phyloP scores from a whole-genome alignment of 345 rosid genomes.

The Nasturtium officinale region DNA sequence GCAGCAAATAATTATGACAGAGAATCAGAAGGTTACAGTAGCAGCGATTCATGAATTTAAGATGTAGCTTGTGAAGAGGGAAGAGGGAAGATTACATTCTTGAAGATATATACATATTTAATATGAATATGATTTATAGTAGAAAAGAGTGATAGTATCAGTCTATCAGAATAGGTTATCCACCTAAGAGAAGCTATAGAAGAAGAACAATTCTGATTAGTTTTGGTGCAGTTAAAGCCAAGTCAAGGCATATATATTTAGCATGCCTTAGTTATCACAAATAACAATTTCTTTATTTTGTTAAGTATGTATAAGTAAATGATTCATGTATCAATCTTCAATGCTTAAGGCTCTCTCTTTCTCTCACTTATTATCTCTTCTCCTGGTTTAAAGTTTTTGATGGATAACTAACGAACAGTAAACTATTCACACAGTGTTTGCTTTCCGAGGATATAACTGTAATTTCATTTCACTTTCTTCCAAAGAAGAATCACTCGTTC shows the following conservation, averaged over 20 bases:
- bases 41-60: constrained; percentile 54
- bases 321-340: constrained; percentile 18
- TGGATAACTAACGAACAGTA: background rate
- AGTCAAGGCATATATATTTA: constrained; percentile 37
- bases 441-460: background rate
- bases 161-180: constrained; percentile 36
- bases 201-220: constrained; percentile 37
- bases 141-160: constrained; percentile 32
- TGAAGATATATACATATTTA: constrained; percentile 29
- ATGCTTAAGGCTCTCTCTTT: background rate
- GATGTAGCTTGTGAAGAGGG: constrained; percentile 22
- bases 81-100: constrained; percentile 34
- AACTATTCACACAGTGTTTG: background rate
- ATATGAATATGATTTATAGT: constrained; percentile 14
- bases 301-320: constrained; percentile 6
- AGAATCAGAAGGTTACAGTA: constrained; percentile 80
- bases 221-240: constrained; percentile 32
- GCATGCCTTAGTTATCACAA: constrained; percentile 39
- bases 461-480: background rate
- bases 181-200: constrained; percentile 35
- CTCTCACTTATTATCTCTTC: background rate
- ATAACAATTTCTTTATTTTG: constrained; percentile 12
- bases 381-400: background rate
- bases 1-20: constrained; percentile 42
- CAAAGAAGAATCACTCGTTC: constrained; percentile 9